phyloP scores from a whole-genome alignment of 352 stramenopile species.

The Pythium aphanidermatum region DNA sequence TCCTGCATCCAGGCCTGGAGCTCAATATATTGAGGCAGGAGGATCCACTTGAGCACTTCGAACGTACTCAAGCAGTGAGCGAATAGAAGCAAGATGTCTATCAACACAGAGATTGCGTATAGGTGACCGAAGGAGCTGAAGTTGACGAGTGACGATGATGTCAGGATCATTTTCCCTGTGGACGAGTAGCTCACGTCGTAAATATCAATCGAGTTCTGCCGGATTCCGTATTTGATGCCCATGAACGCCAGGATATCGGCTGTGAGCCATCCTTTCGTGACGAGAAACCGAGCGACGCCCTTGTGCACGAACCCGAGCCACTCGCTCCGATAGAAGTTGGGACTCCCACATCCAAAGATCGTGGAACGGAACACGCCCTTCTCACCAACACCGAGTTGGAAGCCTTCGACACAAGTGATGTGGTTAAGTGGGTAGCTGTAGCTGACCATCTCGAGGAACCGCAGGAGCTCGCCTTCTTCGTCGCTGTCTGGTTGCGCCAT shows the following conservation, averaged over 20 bases:
- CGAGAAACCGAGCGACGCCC: slow-evolving; percentile 1
- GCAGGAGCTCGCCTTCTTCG: slow-evolving; percentile 9
- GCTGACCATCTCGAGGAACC: slow-evolving; percentile 13
- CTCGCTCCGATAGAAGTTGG: slow-evolving; percentile 6
- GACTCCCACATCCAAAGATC: slow-evolving; percentile 11
- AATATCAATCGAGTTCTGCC: slow-evolving; percentile 11
- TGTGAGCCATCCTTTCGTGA: slow-evolving; percentile 13
- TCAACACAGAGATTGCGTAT: slow-evolving; percentile 14
- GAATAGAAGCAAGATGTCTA: slow-evolving; percentile 14
- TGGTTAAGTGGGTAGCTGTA: slow-evolving; percentile 11
- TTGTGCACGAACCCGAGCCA: slow-evolving; percentile 12
- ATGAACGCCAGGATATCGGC: slow-evolving; percentile 14
- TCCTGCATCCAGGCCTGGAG: slow-evolving; percentile 21
- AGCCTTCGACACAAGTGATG: slow-evolving; percentile 10
- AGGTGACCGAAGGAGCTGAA: slow-evolving; percentile 18
- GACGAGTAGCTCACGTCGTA: slow-evolving; percentile 14
- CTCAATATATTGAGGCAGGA: slow-evolving; percentile 15
- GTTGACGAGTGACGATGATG: slow-evolving; percentile 8
- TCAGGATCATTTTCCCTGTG: not conserved
- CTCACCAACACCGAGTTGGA: slow-evolving; percentile 1
- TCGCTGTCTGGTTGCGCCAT: slow-evolving; percentile 6
- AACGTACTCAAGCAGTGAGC: slow-evolving; percentile 12
- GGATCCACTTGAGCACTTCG: slow-evolving; percentile 23
- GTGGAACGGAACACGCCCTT: slow-evolving; percentile 1
- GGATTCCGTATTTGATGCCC: slow-evolving; percentile 11